Conservation (phyloP, 306 rosid species). For the Trichosanthes truncata region DNA sequence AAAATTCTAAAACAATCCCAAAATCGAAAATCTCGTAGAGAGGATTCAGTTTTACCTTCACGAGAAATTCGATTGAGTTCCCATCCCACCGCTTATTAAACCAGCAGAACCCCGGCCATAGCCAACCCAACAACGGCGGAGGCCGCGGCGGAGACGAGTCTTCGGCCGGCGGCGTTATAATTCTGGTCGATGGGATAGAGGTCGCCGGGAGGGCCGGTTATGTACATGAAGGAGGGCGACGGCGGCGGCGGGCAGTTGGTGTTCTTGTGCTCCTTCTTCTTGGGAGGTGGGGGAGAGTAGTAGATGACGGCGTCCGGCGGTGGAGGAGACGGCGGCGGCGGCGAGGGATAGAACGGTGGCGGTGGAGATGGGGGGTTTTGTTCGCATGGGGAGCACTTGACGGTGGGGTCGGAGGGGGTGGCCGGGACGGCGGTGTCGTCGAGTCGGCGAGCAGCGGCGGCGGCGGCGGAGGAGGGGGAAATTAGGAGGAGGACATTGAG, state of each 20-base stretch:
- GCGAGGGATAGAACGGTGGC: neutral
- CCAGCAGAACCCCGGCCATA: neutral
- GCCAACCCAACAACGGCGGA: neutral
- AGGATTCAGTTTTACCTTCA: neutral
- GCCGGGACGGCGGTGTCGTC: neutral
- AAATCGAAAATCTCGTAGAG: neutral
- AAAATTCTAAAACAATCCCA: neutral
- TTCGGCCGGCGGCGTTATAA: neutral
- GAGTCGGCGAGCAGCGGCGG: neutral
- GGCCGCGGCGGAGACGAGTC: neutral
- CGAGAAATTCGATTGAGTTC: neutral
- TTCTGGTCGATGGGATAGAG: neutral
- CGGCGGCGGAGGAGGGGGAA: neutral
- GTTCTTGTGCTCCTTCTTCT: neutral
- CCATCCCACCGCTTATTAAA: neutral
- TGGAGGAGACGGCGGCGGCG: slow-evolving; percentile 7
- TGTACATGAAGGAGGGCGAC: neutral
- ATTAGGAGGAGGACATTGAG: neutral
- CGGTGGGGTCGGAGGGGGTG: neutral
- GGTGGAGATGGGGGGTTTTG: neutral
- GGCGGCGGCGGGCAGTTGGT: slow-evolving; percentile 3
- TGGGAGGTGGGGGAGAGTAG: slow-evolving; percentile 8
- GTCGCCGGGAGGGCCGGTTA: slow-evolving; percentile 9
- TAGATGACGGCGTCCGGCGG: neutral
- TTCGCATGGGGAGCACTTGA: slow-evolving; percentile 2